phyloP scores from a whole-genome alignment of 805 yeast genomes.

The Sungouiozyma ichnusensis region DNA sequence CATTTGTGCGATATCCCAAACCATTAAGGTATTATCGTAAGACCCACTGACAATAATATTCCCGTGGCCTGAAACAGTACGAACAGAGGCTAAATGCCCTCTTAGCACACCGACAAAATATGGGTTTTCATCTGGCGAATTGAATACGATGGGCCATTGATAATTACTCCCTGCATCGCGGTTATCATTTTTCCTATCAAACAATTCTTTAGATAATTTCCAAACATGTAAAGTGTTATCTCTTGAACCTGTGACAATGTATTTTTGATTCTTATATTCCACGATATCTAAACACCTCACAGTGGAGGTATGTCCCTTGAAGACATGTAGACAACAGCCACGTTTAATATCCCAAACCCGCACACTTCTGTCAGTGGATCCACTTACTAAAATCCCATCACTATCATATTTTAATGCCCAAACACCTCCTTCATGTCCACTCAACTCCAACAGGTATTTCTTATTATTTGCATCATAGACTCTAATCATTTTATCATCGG shows the following conservation, averaged over 20 bases:
- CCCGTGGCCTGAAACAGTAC: slow-evolving; percentile 81
- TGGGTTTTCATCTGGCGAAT: slow-evolving; percentile 37
- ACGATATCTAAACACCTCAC: slow-evolving; percentile 84
- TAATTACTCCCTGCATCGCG: slow-evolving; percentile 54
- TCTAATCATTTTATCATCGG: slow-evolving; percentile 75
- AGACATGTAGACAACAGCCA: slow-evolving; percentile 82
- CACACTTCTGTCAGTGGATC: slow-evolving; percentile 89
- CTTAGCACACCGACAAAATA: slow-evolving; percentile 56
- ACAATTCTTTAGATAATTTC: slow-evolving; percentile 51
- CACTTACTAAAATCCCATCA: slow-evolving; percentile 65
- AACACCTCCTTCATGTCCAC: slow-evolving; percentile 95
- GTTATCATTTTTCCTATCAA: slow-evolving; percentile 65
- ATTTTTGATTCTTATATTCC: slow-evolving; percentile 55
- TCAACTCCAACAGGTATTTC: slow-evolving; percentile 44
- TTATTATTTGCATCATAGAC: slow-evolving; percentile 75
- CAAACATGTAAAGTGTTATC: slow-evolving; percentile 78
- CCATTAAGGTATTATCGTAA: slow-evolving; percentile 81
- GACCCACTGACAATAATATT: slow-evolving; percentile 80
- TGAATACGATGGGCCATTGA: slow-evolving; percentile 28
- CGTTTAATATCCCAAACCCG: slow-evolving; percentile 85
- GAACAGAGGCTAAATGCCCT: slow-evolving; percentile 73
- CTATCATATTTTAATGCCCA: slow-evolving; percentile 94
- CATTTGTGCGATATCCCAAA: slow-evolving; percentile 79
- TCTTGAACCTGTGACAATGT: slow-evolving; percentile 71
- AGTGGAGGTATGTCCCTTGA: slow-evolving; percentile 86